Evolutionary conservation across 2,329 filamentous ascomycete species (phyloP).

Genomic region (Fusarium armeniacum): DNA sequence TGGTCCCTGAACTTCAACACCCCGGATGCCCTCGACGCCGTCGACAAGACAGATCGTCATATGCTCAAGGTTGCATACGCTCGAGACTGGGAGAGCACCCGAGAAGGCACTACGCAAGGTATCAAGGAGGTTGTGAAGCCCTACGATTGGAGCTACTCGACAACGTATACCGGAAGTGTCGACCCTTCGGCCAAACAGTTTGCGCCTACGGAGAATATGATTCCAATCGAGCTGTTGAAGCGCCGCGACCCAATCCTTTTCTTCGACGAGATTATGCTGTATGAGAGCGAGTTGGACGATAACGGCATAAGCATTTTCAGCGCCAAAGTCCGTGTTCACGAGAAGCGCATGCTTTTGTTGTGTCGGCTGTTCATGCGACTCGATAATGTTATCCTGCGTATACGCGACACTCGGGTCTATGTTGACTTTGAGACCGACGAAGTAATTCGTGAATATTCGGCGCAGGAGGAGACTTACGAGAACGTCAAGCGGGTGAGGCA

Average conservation of each 20-base stretch:
- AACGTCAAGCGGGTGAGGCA: slow-evolving; percentile 76
- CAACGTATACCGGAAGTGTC: slow-evolving; percentile 83
- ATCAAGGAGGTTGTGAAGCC: slow-evolving; percentile 96
- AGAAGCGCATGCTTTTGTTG: slow-evolving; percentile 85
- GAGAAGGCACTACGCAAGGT: slow-evolving; percentile 83
- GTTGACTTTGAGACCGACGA: slow-evolving; percentile 85
- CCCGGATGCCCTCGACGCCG: slow-evolving; percentile 86
- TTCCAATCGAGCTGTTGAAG: slow-evolving; percentile 89
- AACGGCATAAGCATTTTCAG: slow-evolving; percentile 94
- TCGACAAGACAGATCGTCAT: slow-evolving; percentile 91
- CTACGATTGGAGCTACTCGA: slow-evolving; percentile 98
- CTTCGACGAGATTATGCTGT: slow-evolving; percentile 95
- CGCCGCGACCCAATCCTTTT: slow-evolving; percentile 94
- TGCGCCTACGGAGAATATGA: slow-evolving; percentile 60
- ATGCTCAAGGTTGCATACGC: slow-evolving; percentile 97
- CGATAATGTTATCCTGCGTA: slow-evolving; percentile 87
- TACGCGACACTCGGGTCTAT: slow-evolving; percentile 92
- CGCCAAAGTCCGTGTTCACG: slow-evolving; percentile 94
- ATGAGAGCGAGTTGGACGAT: slow-evolving; percentile 97
- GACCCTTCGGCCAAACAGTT: slow-evolving; percentile 52
- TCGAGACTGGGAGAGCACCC: slow-evolving; percentile 79
- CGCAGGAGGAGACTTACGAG: slow-evolving; percentile 86
- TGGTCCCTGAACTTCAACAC: slow-evolving; percentile 89
- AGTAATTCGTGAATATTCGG: slow-evolving; percentile 90
- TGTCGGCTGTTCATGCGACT: slow-evolving; percentile 92